A percentile compares a stretch with the other conserved stretches of the same genome.
phyloP scores from a whole-genome alignment of 768 basidiomycete genomes.

The Porpolomopsis calyptriformis region DNA sequence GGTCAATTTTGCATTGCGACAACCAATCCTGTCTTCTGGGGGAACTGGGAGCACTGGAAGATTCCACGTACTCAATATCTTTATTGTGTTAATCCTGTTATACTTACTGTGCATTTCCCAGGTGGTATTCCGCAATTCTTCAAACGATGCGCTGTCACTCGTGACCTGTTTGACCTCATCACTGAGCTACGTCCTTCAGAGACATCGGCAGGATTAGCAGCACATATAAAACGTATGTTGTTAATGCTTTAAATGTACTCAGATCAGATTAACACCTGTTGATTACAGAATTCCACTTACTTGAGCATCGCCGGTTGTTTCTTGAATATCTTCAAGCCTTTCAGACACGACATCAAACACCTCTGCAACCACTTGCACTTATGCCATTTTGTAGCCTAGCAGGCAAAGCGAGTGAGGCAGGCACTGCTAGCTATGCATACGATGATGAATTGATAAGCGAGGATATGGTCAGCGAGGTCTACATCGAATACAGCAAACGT shows the following conservation, averaged over 20 bases:
- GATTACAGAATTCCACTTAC: neutral
- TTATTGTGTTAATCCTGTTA: no score
- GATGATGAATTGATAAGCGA: neutral
- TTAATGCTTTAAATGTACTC: neutral
- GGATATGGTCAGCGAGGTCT: slow-evolving; percentile 1
- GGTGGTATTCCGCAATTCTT: no score
- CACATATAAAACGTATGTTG: slow-evolving; percentile 3
- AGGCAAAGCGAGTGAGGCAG: no score
- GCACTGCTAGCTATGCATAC: neutral
- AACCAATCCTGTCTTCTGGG: slow-evolving; percentile 1
- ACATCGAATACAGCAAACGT: neutral
- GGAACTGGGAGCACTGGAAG: no score
- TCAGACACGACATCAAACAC: neutral
- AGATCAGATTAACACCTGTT: neutral
- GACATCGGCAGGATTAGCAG: slow-evolving; percentile 1
- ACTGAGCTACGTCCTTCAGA: no score
- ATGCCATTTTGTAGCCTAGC: neutral
- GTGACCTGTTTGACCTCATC: no score
- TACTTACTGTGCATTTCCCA: neutral
- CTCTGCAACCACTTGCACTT: neutral
- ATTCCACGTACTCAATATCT: neutral
- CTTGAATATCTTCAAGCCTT: neutral
- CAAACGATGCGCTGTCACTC: no score
- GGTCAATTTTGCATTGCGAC: neutral
- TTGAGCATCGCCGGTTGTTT: neutral